Evolutionary conservation across 176 grass and related monocot genomes (phyloP), one percentile per base, ranked within the genome.

Genomic region (Elaeis guineensis): DNA sequence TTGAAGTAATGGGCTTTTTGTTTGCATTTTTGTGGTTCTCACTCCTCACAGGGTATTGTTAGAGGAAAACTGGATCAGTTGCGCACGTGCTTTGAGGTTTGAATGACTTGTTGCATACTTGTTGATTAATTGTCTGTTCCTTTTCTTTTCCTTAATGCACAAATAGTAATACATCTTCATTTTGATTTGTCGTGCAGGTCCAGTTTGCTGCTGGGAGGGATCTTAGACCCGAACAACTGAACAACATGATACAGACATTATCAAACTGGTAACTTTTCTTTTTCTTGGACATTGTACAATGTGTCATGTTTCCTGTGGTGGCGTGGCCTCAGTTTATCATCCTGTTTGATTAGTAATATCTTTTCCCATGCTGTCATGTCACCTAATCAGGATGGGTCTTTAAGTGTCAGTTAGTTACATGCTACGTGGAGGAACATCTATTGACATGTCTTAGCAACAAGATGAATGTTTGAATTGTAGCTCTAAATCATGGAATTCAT

Each of bases 181-280:
- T 35, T 84, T 73, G 52, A 53, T 55, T 72, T 54, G 55, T 87
- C 57, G 24, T 44, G 20, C 66, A 98, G 94, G 88, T 98, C 52
- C 94, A 93, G 79, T 98, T 98, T 89, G 88, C 94, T 49, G 74
- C 85, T 86, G 94, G 88, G 77, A 92, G 94, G 74, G 94, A 98
- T 58, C 87, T 92, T 72, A 89, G 76, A 66, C 79, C 88, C 75
- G 88, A 83, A 78, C 88, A 93, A 72, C 79, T 98, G 51, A 88
- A 67, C 55, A 86, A 82, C 79, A 98, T 83, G 88, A 89, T 93
- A 79, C 73, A 84, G 48, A 88, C 79, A 8, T 87, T 98, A 62
- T 80, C 80, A 59, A 84, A 71, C 75, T 98, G 94, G 94, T 92
- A 66, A 57, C 57, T 75, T 77, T 85, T 24, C 61, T 77, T 78